Conservation (phyloP, 2,329 filamentous ascomycete species). For the Pseudogymnoascus sp. region DNA sequence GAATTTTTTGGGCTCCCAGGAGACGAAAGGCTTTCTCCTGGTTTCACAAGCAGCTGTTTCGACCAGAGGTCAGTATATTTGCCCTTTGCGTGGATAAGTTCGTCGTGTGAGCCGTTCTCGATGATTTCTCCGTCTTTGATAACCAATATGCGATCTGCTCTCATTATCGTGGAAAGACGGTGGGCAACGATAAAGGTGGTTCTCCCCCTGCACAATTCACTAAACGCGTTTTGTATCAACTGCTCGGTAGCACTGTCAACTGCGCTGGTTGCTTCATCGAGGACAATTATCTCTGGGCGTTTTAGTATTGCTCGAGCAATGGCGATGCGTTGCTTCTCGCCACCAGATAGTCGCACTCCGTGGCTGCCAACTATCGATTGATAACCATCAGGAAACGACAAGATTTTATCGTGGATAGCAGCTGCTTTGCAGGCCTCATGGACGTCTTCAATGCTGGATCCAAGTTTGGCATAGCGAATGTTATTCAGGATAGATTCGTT, state of each 20-base stretch:
- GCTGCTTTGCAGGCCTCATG: conserved; percentile 15
- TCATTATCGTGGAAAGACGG: conserved; percentile 45
- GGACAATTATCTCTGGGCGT: conserved; percentile 11
- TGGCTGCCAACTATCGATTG: neutral
- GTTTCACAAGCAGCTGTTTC: conserved; percentile 33
- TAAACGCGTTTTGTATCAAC: conserved; percentile 39
- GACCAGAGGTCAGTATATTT: conserved; percentile 46
- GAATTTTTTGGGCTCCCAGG: conserved; percentile 22
- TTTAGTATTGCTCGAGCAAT: conserved; percentile 13
- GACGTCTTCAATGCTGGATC: conserved; percentile 53
- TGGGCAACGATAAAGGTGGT: conserved; percentile 41
- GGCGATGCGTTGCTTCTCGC: conserved; percentile 12
- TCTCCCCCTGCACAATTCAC: conserved; percentile 36
- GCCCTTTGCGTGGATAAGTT: conserved; percentile 39
- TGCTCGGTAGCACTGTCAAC: conserved; percentile 39
- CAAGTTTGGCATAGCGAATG: conserved; percentile 52
- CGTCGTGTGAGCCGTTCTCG: conserved; percentile 43
- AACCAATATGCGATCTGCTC: conserved; percentile 46
- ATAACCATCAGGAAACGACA: conserved; percentile 12
- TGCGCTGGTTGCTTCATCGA: conserved; percentile 37
- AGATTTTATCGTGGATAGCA: conserved; percentile 12
- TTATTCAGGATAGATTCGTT: conserved; percentile 58
- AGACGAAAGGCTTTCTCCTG: conserved; percentile 16
- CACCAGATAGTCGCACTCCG: conserved; percentile 11
- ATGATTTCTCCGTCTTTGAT: conserved; percentile 43